Percentiles rank a stretch among this genome's conserved stretches.
Conservation (phyloP, 2,329 filamentous ascomycete species). For the Xylariaceae sp. region DNA sequence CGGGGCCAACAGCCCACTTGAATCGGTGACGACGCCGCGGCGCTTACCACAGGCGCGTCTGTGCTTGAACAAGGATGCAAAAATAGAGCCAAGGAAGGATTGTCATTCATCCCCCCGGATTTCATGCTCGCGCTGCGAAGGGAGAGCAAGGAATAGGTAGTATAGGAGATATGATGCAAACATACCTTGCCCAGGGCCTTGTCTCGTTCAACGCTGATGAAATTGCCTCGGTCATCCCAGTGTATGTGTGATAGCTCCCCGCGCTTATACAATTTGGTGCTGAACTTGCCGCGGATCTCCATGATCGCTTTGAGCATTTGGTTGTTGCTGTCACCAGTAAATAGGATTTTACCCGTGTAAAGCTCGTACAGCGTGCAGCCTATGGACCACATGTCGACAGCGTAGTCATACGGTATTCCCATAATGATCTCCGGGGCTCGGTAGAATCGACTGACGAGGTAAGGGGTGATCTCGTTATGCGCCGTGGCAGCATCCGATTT, state of each 20-base stretch:
- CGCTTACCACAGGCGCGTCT: no score
- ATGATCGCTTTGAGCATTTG: conserved; percentile 96
- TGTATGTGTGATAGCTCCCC: conserved; percentile 69
- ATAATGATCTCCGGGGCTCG: conserved; percentile 94
- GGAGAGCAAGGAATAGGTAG: no score
- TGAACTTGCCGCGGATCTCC: conserved; percentile 90
- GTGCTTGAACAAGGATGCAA: no score
- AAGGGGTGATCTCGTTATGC: conserved; percentile 80
- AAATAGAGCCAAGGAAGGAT: no score
- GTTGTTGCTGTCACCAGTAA: conserved; percentile 92
- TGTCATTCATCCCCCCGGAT: no score
- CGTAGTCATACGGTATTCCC: conserved; percentile 91
- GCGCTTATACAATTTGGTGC: conserved; percentile 78
- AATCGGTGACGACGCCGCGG: no score
- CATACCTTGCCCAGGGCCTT: conserved; percentile 75
- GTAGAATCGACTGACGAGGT: conserved; percentile 95
- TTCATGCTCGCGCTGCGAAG: no score
- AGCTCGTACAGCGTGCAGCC: conserved; percentile 96
- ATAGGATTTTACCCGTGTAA: conserved; percentile 95
- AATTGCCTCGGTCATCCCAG: conserved; percentile 80
- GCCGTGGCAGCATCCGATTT: conserved; percentile 66
- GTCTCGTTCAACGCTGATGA: conserved; percentile 77
- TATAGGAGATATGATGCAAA: no score
- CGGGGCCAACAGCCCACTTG: no score
- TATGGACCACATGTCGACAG: conserved; percentile 95